A percentile compares a stretch with the other conserved stretches of the same genome.
Evolutionary conservation across 352 stramenopile species (phyloP).

Genomic region (Phytopythium oedochilum): DNA sequence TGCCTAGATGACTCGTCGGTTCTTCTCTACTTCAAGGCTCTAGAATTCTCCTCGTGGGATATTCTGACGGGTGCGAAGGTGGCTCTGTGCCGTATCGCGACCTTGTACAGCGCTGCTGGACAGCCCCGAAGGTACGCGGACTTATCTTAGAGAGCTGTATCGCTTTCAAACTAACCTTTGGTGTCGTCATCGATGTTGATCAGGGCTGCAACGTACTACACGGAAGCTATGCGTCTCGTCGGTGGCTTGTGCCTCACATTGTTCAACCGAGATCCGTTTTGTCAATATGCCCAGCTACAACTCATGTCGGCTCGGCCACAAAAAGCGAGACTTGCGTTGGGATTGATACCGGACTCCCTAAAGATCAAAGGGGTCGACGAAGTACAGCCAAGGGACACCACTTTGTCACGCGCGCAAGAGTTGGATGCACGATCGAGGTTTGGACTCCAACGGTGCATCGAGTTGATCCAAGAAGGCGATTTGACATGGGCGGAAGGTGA

Average conservation of each 20-base stretch:
- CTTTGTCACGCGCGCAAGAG: not conserved
- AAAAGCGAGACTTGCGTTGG: conserved; percentile 45
- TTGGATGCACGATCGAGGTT: not conserved
- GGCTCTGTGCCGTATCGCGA: conserved; percentile 52
- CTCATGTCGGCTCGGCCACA: conserved; percentile 35
- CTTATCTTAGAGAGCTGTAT: not conserved
- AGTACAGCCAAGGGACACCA: not conserved
- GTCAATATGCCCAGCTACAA: conserved; percentile 60
- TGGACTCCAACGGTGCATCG: not conserved
- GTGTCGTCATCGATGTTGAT: not conserved
- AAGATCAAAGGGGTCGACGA: not conserved
- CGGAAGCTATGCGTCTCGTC: conserved; percentile 67
- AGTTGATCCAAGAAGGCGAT: conserved; percentile 5
- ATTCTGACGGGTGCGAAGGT: conserved; percentile 51
- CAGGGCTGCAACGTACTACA: conserved; percentile 50
- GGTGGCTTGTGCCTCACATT: conserved; percentile 44
- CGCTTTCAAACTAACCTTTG: not conserved
- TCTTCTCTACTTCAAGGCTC: conserved; percentile 53
- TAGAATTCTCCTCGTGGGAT: conserved; percentile 75
- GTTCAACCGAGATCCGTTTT: conserved; percentile 56
- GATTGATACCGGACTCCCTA: conserved; percentile 19
- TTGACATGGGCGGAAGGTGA: conserved; percentile 2
- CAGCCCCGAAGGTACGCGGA: conserved; percentile 43
- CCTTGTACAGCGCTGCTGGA: conserved; percentile 42
- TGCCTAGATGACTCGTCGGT: conserved; percentile 12